These are phyloP conservation scores for Babesia gibsoni DNA, from an alignment of 169 alveolate genomes.

Conservation along the genomic window DNA sequence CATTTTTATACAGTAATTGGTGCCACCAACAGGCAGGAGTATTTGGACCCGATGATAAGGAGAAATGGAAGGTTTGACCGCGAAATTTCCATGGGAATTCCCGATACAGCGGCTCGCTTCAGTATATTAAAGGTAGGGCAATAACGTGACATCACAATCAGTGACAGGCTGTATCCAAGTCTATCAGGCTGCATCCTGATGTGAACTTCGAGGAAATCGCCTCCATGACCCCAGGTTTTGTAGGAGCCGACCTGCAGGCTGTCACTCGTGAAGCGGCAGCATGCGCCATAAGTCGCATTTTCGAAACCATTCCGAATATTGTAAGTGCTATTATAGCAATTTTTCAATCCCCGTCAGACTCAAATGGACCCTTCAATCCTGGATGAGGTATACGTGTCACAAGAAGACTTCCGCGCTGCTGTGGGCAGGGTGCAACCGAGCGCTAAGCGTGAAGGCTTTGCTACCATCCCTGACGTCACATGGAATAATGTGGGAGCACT, in stretches of 20 bases:
- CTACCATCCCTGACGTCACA: conserved; percentile 93
- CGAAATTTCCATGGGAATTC: conserved; percentile 92
- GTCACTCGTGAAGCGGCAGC: conserved; percentile 92
- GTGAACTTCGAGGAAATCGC: conserved; percentile 79
- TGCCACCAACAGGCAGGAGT: conserved; percentile 99
- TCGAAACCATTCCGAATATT: not conserved
- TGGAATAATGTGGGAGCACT: conserved; percentile 97
- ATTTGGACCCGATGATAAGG: conserved; percentile 96
- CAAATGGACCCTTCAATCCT: not conserved
- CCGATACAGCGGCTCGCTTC: conserved; percentile 88
- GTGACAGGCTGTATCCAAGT: conserved; percentile 80
- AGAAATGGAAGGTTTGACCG: conserved; percentile 90
- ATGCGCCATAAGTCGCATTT: conserved; percentile 62
- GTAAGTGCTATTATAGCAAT: not conserved
- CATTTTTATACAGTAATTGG: conserved; percentile 85
- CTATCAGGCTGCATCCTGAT: conserved; percentile 81
- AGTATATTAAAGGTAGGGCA: conserved; percentile 70
- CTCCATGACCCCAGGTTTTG: conserved; percentile 84
- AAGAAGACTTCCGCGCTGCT: conserved; percentile 84
- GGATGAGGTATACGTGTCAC: conserved; percentile 55
- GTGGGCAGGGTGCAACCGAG: conserved; percentile 87
- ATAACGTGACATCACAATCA: not conserved
- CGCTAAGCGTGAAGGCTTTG: conserved; percentile 93
- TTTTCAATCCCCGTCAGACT: not conserved
- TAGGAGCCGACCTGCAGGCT: conserved; percentile 95